Percentiles rank a stretch among this genome's conserved stretches.
These are phyloP conservation scores for Glaciozyma martinii DNA, from an alignment of 768 basidiomycete genomes.

Conservation along the genomic window DNA sequence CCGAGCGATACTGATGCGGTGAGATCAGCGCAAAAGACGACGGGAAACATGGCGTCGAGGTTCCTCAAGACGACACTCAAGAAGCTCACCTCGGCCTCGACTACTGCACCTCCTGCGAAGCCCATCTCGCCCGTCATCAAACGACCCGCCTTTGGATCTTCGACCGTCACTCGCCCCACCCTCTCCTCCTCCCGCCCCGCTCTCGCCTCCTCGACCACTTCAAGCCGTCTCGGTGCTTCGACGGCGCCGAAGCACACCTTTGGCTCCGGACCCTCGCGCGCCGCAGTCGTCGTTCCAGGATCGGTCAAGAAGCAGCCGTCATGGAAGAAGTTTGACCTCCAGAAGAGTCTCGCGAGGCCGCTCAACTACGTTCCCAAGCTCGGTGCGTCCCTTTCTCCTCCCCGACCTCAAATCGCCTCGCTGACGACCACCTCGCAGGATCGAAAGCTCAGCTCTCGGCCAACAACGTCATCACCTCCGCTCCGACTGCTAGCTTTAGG, in stretches of 20 bases:
- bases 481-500: not conserved
- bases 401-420: not conserved
- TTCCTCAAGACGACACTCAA: constrained; percentile 14
- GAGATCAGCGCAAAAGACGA: not conserved
- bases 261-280: not conserved
- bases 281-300: not conserved
- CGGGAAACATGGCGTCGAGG: not conserved
- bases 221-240: not conserved
- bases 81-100: not conserved
- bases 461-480: constrained; percentile 1
- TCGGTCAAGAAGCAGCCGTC: constrained; percentile 4
- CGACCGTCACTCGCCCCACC: no score
- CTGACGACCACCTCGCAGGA: not conserved
- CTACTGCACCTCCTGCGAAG: not conserved
- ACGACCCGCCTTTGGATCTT: not conserved
- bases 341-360: constrained; percentile 9
- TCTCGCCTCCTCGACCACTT: constrained; percentile 18
- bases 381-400: not conserved
- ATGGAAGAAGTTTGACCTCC: constrained; percentile 22
- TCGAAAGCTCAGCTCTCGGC: not conserved
- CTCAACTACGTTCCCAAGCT: constrained; percentile 5
- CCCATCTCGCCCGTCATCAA: not conserved
- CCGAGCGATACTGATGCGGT: not conserved
- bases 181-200: not conserved
- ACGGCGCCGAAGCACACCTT: not conserved